Evolutionary conservation across 1,139 yeast genomes (phyloP).

Genomic region (Debaryomyces psychrophilus): DNA sequence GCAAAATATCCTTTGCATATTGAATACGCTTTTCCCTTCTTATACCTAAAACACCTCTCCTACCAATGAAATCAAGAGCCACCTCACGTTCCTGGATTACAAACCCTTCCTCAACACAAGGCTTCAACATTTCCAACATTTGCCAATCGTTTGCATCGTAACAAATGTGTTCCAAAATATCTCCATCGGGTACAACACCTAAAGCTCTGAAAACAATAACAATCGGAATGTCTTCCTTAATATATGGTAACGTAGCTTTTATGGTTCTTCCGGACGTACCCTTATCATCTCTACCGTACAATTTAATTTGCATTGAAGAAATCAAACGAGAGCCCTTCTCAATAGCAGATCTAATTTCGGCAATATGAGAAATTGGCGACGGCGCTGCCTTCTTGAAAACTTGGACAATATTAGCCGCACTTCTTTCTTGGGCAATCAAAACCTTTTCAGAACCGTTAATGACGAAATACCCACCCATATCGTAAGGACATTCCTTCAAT

Average conservation of each 20-base stretch:
- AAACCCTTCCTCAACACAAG: conserved; percentile 98
- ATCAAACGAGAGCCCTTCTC: conserved; percentile 97
- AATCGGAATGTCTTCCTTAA: conserved; percentile 94
- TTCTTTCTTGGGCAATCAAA: conserved; percentile 95
- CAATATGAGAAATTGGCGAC: conserved; percentile 93
- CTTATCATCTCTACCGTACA: conserved; percentile 81
- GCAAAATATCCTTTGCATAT: conserved; percentile 94
- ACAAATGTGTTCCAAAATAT: conserved; percentile 95
- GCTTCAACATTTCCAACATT: conserved; percentile 98
- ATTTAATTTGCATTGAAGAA: conserved; percentile 90
- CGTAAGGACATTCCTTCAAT: conserved; percentile 97
- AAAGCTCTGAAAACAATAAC: conserved; percentile 96
- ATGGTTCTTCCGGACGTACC: conserved; percentile 80
- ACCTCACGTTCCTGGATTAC: conserved; percentile 98
- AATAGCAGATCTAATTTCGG: conserved; percentile 94
- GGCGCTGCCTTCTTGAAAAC: conserved; percentile 98
- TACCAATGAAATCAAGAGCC: conserved; percentile 95
- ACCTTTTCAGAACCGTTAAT: conserved; percentile 98
- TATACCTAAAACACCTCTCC: conserved; percentile 96
- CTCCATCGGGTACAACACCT: conserved; percentile 99
- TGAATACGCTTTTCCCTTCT: conserved; percentile 98
- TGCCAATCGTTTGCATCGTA: conserved; percentile 99
- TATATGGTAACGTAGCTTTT: conserved; percentile 93
- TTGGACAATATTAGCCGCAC: conserved; percentile 97
- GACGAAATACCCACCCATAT: conserved; percentile 98